These are phyloP conservation scores for Ogataea paradorogensis DNA, from an alignment of 805 yeast genomes.

Conservation along the genomic window DNA sequence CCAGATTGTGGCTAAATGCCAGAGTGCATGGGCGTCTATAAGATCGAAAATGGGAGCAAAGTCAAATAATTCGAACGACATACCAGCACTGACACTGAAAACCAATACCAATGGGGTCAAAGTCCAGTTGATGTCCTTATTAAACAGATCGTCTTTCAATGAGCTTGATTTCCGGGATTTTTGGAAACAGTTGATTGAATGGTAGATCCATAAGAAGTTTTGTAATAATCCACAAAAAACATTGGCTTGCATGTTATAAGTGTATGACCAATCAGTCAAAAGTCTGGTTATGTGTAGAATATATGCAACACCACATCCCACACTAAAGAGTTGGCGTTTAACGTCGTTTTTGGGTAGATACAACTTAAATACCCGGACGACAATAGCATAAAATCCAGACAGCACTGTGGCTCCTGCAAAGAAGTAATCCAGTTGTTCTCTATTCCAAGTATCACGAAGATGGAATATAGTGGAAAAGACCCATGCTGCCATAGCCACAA, in stretches of 20 bases:
- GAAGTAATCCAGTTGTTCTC: constrained; percentile 88
- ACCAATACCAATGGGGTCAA: constrained; percentile 53
- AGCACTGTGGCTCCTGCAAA: constrained; percentile 89
- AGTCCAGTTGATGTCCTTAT: constrained; percentile 39
- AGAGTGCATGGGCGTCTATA: constrained; percentile 87
- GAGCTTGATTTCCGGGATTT: constrained; percentile 16
- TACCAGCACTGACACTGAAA: constrained; percentile 58
- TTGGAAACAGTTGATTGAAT: constrained; percentile 33
- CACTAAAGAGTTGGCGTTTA: constrained; percentile 37
- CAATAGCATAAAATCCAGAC: constrained; percentile 70
- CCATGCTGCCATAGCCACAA: constrained; percentile 86
- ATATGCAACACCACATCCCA: constrained; percentile 49
- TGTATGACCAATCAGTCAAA: constrained; percentile 76
- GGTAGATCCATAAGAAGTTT: constrained; percentile 51
- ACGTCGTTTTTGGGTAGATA: constrained; percentile 37
- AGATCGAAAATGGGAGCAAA: constrained; percentile 70
- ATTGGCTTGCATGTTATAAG: constrained; percentile 92
- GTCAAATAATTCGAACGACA: constrained; percentile 89
- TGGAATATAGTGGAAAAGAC: constrained; percentile 81
- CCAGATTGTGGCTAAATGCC: constrained; percentile 88
- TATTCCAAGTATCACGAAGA: constrained; percentile 70
- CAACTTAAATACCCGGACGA: constrained; percentile 57
- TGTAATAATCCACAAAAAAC: constrained; percentile 75
- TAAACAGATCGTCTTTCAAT: constrained; percentile 23
- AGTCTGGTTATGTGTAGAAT: constrained; percentile 64